Percentiles rank a stretch among this genome's conserved stretches.
These are phyloP conservation scores for Sporisorium iseilematis-ciliati DNA, from an alignment of 1,284 basidiomycete genomes.

Conservation along the genomic window DNA sequence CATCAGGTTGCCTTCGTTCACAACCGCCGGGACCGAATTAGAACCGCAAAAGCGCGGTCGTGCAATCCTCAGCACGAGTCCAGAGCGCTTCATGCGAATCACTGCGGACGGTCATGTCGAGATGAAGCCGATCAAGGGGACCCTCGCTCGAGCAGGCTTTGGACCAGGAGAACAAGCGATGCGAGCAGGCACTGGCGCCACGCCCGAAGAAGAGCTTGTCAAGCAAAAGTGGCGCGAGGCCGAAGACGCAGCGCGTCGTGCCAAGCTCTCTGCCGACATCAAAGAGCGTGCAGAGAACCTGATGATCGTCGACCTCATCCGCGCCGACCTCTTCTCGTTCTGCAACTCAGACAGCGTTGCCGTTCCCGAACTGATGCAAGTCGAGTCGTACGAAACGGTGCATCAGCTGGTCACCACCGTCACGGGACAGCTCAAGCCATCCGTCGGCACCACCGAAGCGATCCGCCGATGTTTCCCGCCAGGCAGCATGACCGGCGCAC, in stretches of 20 bases:
- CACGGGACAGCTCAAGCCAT: conserved; percentile 71
- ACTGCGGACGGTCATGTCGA: conserved; percentile 79
- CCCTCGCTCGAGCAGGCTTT: conserved; percentile 63
- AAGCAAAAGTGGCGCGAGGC: conserved; percentile 47
- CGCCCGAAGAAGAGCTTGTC: conserved; percentile 28
- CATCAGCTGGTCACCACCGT: conserved; percentile 97
- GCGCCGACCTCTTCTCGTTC: conserved; percentile 85
- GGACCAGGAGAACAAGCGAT: conserved; percentile 55
- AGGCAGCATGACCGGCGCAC: conserved; percentile 98
- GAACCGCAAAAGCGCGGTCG: conserved; percentile 71
- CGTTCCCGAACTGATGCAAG: conserved; percentile 86
- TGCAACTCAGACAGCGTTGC: conserved; percentile 79
- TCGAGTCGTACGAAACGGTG: conserved; percentile 94
- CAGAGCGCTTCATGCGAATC: conserved; percentile 93
- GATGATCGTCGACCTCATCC: conserved; percentile 98
- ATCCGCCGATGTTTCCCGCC: conserved; percentile 75
- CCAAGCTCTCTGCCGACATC: conserved; percentile 77
- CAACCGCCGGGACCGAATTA: background rate
- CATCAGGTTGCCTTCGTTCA: conserved; percentile 77
- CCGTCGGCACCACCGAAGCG: conserved; percentile 77
- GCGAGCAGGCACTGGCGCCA: conserved; percentile 26
- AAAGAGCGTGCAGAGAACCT: conserved; percentile 98
- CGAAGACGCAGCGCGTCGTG: conserved; percentile 70
- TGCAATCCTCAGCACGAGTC: conserved; percentile 80
- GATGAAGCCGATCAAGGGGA: conserved; percentile 96